phyloP scores from a whole-genome alignment of 805 yeast genomes.

The Metschnikowia santaceciliae region DNA sequence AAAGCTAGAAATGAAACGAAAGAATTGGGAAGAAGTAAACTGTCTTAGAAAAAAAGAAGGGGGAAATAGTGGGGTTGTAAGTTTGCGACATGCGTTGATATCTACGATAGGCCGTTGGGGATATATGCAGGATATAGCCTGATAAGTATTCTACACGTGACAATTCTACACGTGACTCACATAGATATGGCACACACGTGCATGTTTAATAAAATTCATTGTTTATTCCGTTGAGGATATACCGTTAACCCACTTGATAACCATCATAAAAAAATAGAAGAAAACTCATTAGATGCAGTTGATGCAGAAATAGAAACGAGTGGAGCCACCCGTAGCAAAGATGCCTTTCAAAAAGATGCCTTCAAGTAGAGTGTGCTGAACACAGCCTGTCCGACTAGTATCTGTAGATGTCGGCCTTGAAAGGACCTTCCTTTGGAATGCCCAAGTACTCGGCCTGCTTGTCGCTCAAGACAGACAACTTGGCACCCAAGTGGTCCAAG shows the following conservation, averaged over 20 bases:
- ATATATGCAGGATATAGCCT: too few relatives aligned
- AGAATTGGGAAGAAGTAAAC: too few relatives aligned
- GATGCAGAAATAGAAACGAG: constrained; percentile 36
- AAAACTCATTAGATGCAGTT: constrained; percentile 41
- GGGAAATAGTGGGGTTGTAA: too few relatives aligned
- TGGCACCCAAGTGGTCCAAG: constrained; percentile 90
- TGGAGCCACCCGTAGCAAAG: constrained; percentile 1
- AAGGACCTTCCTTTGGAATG: constrained; percentile 90
- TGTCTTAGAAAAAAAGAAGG: too few relatives aligned
- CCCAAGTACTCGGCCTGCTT: constrained; percentile 94
- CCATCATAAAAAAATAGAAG: constrained; percentile 19
- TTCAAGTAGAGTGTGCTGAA: constrained; percentile 9
- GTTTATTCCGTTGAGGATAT: constrained; percentile 41
- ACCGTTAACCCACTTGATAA: constrained; percentile 22
- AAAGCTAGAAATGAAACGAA: too few relatives aligned
- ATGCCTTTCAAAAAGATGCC: constrained; percentile 11
- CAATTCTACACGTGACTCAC: too few relatives aligned
- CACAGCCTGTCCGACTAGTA: constrained; percentile 48
- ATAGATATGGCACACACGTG: neutral
- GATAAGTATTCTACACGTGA: too few relatives aligned
- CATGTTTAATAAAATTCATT: neutral
- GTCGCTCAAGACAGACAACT: constrained; percentile 67
- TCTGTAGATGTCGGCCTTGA: constrained; percentile 97
- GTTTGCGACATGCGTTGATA: too few relatives aligned
- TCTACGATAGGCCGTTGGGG: too few relatives aligned